phyloP scores from a whole-genome alignment of 169 alveolate species.

The Eimeria sp. region DNA sequence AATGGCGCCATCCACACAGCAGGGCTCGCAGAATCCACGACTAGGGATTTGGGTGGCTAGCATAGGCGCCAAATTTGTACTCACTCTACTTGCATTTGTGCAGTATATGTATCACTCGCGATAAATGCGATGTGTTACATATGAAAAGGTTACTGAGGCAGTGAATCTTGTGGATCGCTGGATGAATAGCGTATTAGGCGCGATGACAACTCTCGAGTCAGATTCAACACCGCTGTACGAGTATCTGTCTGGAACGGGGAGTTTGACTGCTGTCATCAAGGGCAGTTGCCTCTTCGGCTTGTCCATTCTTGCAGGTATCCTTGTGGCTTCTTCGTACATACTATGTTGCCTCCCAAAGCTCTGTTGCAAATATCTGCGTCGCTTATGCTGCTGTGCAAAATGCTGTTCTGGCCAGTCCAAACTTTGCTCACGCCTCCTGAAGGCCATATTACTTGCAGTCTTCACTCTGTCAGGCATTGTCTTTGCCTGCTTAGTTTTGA shows the following conservation, averaged over 20 bases:
- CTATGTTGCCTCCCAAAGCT: conserved; percentile 70
- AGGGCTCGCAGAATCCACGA: neutral
- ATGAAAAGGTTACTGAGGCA: conserved; percentile 32
- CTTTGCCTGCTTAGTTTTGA: conserved; percentile 23
- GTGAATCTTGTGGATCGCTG: conserved; percentile 34
- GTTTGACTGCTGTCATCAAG: conserved; percentile 23
- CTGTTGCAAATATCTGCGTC: conserved; percentile 54
- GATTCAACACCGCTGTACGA: conserved; percentile 56
- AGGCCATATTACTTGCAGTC: conserved; percentile 16
- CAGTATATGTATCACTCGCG: neutral
- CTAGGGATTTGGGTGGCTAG: neutral
- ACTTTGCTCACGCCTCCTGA: conserved; percentile 31
- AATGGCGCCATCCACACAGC: neutral
- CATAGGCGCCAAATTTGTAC: neutral
- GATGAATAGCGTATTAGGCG: conserved; percentile 51
- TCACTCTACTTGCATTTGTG: neutral
- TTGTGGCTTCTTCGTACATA: conserved; percentile 6
- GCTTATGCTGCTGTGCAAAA: conserved; percentile 57
- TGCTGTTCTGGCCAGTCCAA: neutral
- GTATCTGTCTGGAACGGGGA: conserved; percentile 42
- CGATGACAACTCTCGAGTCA: conserved; percentile 57
- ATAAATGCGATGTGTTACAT: neutral
- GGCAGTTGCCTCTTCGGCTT: conserved; percentile 55
- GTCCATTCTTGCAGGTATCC: conserved; percentile 45
- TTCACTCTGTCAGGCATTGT: conserved; percentile 15